phyloP scores from a whole-genome alignment of 73 alveolate species.

The Breviolum minutum region DNA sequence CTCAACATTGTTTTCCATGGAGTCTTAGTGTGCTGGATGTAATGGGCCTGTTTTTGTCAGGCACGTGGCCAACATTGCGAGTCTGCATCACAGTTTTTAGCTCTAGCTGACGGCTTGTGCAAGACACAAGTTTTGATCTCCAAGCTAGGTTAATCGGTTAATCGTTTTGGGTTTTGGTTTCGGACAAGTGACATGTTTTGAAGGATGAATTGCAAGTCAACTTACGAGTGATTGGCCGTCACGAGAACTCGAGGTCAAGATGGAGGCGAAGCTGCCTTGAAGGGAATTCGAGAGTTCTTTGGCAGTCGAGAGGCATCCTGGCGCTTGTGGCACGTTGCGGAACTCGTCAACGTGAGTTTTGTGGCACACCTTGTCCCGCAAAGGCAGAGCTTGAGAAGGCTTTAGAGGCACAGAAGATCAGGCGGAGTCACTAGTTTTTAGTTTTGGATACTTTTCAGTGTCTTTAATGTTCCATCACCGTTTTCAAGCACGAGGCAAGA shows the following conservation, averaged over 20 bases:
- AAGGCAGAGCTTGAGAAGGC: conserved; percentile 93
- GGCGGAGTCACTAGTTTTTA: not conserved
- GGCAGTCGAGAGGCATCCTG: conserved; percentile 78
- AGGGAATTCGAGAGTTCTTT: conserved; percentile 78
- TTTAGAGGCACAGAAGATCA: conserved; percentile 69
- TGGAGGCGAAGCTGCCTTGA: conserved; percentile 76
- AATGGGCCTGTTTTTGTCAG: not conserved
- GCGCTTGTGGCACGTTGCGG: not conserved
- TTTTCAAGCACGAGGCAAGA: conserved; percentile 30
- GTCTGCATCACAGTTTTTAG: conserved; percentile 7
- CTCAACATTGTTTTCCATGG: not conserved
- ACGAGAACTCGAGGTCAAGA: conserved; percentile 19
- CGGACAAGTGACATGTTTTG: too few relatives aligned
- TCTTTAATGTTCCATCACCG: not conserved
- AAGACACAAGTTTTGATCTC: too few relatives aligned
- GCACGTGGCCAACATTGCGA: conserved; percentile 65
- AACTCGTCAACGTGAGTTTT: not conserved
- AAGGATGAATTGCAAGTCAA: too few relatives aligned
- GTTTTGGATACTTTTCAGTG: not conserved
- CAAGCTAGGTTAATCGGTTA: too few relatives aligned
- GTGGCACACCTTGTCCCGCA: not conserved
- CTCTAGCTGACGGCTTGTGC: not conserved
- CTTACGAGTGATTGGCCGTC: too few relatives aligned
- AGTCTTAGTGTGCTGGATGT: too few relatives aligned
- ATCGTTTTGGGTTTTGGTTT: too few relatives aligned